Evolutionary conservation across 441 rosid genomes (phyloP).

Genomic region (Aquilaria agallochum): DNA sequence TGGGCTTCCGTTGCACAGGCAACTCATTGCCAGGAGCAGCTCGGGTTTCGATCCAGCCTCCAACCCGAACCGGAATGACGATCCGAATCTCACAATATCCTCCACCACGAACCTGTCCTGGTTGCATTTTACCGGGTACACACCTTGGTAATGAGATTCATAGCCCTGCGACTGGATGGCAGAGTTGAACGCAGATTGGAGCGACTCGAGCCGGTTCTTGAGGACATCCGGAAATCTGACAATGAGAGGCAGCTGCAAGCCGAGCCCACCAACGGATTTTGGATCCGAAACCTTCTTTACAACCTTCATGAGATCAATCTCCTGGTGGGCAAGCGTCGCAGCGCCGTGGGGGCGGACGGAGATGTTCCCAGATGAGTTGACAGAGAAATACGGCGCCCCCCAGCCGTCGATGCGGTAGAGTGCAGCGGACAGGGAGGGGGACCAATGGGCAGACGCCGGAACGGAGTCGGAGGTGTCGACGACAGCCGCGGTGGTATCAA

Average conservation of each 20-base stretch:
- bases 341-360: slow-evolving; percentile 69
- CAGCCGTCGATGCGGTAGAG: slow-evolving; percentile 79
- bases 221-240: slow-evolving; percentile 80
- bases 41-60: slow-evolving; percentile 99
- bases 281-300: slow-evolving; percentile 80
- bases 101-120: slow-evolving; percentile 87
- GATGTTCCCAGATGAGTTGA: slow-evolving; percentile 67
- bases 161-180: slow-evolving; percentile 61
- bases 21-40: slow-evolving; percentile 88
- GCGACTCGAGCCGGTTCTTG: slow-evolving; percentile 71
- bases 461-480: slow-evolving; percentile 12
- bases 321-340: slow-evolving; percentile 73
- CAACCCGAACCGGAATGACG: slow-evolving; percentile 69
- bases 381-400: slow-evolving; percentile 90
- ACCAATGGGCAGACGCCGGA: slow-evolving; percentile 46
- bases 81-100: slow-evolving; percentile 80
- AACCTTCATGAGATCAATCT: slow-evolving; percentile 71
- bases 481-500: slow-evolving; percentile 18
- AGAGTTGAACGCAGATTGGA: slow-evolving; percentile 66
- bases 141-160: slow-evolving; percentile 81
- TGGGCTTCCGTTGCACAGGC: slow-evolving; percentile 70
- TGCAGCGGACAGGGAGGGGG: slow-evolving; percentile 58
- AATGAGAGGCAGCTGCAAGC: slow-evolving; percentile 73
- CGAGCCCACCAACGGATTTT: slow-evolving; percentile 71
- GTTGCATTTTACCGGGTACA: slow-evolving; percentile 92